Percentiles rank a stretch among this genome's conserved stretches.
These are phyloP conservation scores for Coccinonectria pachysandricola DNA, from an alignment of 2,329 filamentous ascomycete species.

Conservation along the genomic window DNA sequence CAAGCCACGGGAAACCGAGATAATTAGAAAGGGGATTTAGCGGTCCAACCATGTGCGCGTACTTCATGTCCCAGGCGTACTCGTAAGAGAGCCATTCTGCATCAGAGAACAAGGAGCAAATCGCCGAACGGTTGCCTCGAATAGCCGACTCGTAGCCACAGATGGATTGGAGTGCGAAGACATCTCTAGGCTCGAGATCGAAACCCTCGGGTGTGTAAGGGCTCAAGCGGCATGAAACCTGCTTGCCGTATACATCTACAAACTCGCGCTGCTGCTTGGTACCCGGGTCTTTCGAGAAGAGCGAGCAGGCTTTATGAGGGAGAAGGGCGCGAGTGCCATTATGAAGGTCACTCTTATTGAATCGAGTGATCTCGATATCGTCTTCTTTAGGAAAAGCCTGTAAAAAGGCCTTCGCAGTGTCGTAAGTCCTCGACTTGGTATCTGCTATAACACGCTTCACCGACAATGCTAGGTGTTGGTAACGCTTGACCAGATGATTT, in stretches of 20 bases:
- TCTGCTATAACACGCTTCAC: conserved; percentile 14
- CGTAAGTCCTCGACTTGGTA: conserved; percentile 14
- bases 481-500: conserved; percentile 10
- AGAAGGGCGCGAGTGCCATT: conserved; percentile 14
- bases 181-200: conserved; percentile 10
- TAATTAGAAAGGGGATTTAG: conserved; percentile 12
- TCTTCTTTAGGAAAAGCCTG: conserved; percentile 7
- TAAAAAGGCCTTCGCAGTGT: conserved; percentile 11
- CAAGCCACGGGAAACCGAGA: conserved; percentile 12
- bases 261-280: conserved; percentile 11
- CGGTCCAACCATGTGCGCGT: conserved; percentile 14
- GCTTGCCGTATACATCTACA: conserved; percentile 9
- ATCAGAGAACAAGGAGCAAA: conserved; percentile 12
- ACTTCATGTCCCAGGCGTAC: conserved; percentile 18
- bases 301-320: conserved; percentile 14
- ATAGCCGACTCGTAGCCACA: conserved; percentile 16
- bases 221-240: conserved; percentile 7
- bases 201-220: conserved; percentile 11
- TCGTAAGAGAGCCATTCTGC: conserved; percentile 15
- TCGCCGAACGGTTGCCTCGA: conserved; percentile 7
- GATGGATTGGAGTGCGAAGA: conserved; percentile 14
- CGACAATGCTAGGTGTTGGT: conserved; percentile 10
- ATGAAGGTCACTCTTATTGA: conserved; percentile 11
- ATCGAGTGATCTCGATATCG: conserved; percentile 9
- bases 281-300: conserved; percentile 11